Evolutionary conservation across 345 rosid genomes (phyloP).

Genomic region (Carallia pectinifolia): DNA sequence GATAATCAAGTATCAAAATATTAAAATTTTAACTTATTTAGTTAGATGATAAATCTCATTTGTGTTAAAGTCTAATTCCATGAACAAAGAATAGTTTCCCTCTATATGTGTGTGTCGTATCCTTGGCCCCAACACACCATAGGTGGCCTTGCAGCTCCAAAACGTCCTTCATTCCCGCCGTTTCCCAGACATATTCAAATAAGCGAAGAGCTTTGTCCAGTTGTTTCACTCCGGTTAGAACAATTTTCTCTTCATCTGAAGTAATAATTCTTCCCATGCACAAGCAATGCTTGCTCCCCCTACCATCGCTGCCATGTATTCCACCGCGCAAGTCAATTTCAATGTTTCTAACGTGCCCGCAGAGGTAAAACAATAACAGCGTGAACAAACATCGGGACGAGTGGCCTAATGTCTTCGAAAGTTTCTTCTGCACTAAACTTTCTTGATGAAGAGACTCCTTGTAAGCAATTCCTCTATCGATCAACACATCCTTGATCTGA

Average conservation of each 20-base stretch:
- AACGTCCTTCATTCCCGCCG: constrained; percentile 61
- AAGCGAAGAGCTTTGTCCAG: constrained; percentile 65
- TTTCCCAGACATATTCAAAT: constrained; percentile 72
- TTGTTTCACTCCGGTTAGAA: constrained; percentile 66
- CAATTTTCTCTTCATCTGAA: constrained; percentile 47
- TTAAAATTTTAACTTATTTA: not conserved
- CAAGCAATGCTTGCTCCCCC: constrained; percentile 36
- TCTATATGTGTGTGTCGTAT: constrained; percentile 37
- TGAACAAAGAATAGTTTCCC: constrained; percentile 61
- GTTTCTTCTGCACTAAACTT: constrained; percentile 64
- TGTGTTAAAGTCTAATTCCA: constrained; percentile 45
- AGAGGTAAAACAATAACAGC: constrained; percentile 64
- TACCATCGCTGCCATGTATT: constrained; percentile 24
- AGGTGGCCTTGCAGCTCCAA: constrained; percentile 68
- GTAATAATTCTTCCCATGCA: constrained; percentile 70
- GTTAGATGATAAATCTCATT: not conserved
- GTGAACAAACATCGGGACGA: constrained; percentile 74
- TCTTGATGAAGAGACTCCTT: constrained; percentile 67
- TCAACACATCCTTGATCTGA: constrained; percentile 61
- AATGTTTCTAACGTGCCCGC: constrained; percentile 59
- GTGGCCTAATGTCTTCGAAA: constrained; percentile 59
- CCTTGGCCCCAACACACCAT: constrained; percentile 63
- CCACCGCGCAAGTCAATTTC: constrained; percentile 72
- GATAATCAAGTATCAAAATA: no score
- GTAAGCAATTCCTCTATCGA: constrained; percentile 65